phyloP scores from a whole-genome alignment of 495 filamentous ascomycete genomes.

The Lophiostoma macrostomum region DNA sequence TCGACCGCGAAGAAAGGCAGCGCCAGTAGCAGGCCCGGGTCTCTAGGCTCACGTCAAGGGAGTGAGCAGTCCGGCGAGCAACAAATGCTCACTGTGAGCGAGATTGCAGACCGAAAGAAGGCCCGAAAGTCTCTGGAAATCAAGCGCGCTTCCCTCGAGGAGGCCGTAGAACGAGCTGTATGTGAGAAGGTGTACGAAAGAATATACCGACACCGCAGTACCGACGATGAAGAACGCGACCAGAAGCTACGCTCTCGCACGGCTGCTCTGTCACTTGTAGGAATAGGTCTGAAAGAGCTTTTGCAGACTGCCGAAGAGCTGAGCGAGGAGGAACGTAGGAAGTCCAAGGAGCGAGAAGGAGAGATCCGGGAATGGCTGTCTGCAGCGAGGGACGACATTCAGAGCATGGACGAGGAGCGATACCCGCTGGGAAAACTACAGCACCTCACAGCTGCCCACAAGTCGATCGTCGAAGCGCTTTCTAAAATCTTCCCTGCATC shows the following conservation, averaged over 20 bases:
- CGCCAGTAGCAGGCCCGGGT: constrained; percentile 12
- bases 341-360: constrained; percentile 58
- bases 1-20: constrained; percentile 45
- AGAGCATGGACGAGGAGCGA: constrained; percentile 79
- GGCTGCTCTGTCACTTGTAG: constrained; percentile 83
- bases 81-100: constrained; percentile 88
- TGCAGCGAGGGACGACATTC: constrained; percentile 67
- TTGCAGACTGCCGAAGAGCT: constrained; percentile 67
- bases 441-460: constrained; percentile 82
- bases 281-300: constrained; percentile 82
- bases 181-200: constrained; percentile 84
- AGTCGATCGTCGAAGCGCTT: constrained; percentile 88
- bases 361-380: constrained; percentile 71
- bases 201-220: constrained; percentile 86
- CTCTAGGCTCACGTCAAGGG: constrained; percentile 33
- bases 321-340: constrained; percentile 45
- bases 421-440: constrained; percentile 90
- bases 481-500: constrained; percentile 73
- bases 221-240: constrained; percentile 91
- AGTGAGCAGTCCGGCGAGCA: constrained; percentile 54
- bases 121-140: constrained; percentile 73
- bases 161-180: constrained; percentile 84
- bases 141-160: constrained; percentile 75
- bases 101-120: constrained; percentile 74
- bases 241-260: constrained; percentile 94